Evolutionary conservation across 495 filamentous ascomycete species (phyloP).

Genomic region (Chaetomium fimeti): DNA sequence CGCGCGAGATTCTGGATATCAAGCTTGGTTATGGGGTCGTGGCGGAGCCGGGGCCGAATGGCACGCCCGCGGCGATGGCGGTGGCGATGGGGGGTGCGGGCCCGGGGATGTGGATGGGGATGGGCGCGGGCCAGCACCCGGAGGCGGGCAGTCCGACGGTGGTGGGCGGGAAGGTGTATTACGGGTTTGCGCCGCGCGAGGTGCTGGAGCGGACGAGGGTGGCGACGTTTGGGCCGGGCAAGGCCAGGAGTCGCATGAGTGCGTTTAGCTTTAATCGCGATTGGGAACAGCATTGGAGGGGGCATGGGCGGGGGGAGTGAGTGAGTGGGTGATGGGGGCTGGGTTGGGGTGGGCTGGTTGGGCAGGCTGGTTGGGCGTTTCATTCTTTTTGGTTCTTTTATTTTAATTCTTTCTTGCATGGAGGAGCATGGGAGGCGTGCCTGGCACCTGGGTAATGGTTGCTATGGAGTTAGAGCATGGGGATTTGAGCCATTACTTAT

Average conservation of each 20-base stretch:
- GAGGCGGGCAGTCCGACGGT: not conserved
- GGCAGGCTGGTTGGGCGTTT: not conserved
- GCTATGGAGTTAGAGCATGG: too few species aligned
- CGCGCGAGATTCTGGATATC: conserved; percentile 25
- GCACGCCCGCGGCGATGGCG: conserved; percentile 12
- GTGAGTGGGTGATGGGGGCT: not conserved
- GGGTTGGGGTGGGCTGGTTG: not conserved
- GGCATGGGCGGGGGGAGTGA: not conserved
- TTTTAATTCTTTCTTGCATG: too few species aligned
- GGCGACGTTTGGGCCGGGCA: conserved; percentile 22
- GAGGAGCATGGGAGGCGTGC: too few species aligned
- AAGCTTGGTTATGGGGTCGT: conserved; percentile 31
- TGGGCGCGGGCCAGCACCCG: not conserved
- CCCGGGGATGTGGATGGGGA: conserved; percentile 8
- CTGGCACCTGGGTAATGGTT: too few species aligned
- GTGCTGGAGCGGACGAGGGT: conserved; percentile 23
- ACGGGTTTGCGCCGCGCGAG: conserved; percentile 32
- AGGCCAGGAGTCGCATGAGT: conserved; percentile 14
- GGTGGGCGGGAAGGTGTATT: conserved; percentile 23
- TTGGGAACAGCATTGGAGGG: conserved; percentile 17
- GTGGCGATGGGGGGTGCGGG: not conserved
- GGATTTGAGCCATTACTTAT: too few species aligned
- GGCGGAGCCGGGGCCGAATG: conserved; percentile 16
- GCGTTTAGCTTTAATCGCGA: conserved; percentile 19
- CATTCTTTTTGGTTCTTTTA: too few species aligned